These are phyloP conservation scores for Ceratobasidium sp. DNA, from an alignment of 1,284 basidiomycete species.

Conservation along the genomic window DNA sequence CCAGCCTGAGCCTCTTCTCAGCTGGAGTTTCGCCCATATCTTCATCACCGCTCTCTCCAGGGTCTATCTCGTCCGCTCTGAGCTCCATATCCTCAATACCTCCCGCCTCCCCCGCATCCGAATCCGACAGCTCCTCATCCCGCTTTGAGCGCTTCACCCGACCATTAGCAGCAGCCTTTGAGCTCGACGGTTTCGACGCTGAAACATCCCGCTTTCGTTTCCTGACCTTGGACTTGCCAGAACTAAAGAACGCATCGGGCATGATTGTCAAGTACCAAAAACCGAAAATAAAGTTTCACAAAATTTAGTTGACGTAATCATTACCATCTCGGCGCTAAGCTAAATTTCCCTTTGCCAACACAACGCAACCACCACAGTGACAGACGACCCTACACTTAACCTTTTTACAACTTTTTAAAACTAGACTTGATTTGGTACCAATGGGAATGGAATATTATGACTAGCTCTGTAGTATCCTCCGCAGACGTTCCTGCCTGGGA, in stretches of 20 bases:
- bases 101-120: slow-evolving; percentile 63
- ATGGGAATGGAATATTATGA: slow-evolving; percentile 40
- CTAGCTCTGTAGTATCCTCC: slow-evolving; percentile 43
- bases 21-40: slow-evolving; percentile 93
- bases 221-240: slow-evolving; percentile 40
- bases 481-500: slow-evolving; percentile 46
- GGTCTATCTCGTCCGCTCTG: slow-evolving; percentile 70
- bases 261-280: slow-evolving; percentile 33
- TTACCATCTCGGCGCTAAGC: slow-evolving; percentile 25
- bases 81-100: slow-evolving; percentile 85
- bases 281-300: slow-evolving; percentile 9
- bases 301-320: slow-evolving; percentile 45
- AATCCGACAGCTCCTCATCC: slow-evolving; percentile 82
- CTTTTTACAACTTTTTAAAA: not conserved
- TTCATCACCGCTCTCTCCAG: slow-evolving; percentile 79
- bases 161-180: slow-evolving; percentile 38
- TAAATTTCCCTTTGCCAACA: slow-evolving; percentile 12
- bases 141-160: slow-evolving; percentile 47
- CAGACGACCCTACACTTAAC: too few species aligned
- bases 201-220: slow-evolving; percentile 48
- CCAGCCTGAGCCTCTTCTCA: slow-evolving; percentile 91
- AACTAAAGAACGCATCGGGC: slow-evolving; percentile 47
- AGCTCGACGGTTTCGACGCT: slow-evolving; percentile 41
- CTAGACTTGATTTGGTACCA: slow-evolving; percentile 10
- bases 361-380: not conserved